These are phyloP conservation scores for Skeletonema grethae DNA, from an alignment of 108 stramenopile species.

Conservation along the genomic window DNA sequence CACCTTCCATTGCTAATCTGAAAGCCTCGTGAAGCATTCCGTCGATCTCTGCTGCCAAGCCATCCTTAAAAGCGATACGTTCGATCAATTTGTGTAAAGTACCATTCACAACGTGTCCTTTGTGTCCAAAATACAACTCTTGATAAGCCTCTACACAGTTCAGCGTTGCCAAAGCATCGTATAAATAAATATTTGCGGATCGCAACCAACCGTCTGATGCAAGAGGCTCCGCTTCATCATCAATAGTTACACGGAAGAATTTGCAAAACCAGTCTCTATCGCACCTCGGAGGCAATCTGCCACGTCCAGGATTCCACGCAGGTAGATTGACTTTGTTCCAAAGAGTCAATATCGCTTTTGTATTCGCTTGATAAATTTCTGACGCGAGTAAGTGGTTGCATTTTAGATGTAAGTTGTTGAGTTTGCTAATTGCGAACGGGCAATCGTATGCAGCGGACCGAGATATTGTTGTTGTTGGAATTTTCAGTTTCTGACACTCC, in stretches of 20 bases:
- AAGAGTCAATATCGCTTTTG: conserved; percentile 1
- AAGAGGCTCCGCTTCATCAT: neutral
- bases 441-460: conserved; percentile 13
- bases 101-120: neutral
- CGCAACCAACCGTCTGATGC: neutral
- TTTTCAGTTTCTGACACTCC: neutral
- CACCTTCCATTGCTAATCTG: neutral
- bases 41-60: neutral
- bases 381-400: conserved; percentile 15
- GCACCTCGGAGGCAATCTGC: conserved; percentile 5
- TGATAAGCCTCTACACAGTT: conserved; percentile 15
- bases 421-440: conserved; percentile 5
- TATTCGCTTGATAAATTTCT: conserved; percentile 6
- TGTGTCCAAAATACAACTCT: conserved; percentile 9
- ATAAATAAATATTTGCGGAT: conserved; percentile 5
- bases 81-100: neutral
- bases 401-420: conserved; percentile 6
- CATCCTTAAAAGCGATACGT: neutral
- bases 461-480: conserved; percentile 16
- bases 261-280: conserved; percentile 14
- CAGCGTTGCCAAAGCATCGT: conserved; percentile 8
- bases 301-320: neutral
- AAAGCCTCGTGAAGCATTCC: neutral
- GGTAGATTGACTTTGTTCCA: conserved; percentile 18
- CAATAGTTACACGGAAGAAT: neutral